Evolutionary conservation across 2,329 filamentous ascomycete species (phyloP).

Genomic region (Apiospora koreana): DNA sequence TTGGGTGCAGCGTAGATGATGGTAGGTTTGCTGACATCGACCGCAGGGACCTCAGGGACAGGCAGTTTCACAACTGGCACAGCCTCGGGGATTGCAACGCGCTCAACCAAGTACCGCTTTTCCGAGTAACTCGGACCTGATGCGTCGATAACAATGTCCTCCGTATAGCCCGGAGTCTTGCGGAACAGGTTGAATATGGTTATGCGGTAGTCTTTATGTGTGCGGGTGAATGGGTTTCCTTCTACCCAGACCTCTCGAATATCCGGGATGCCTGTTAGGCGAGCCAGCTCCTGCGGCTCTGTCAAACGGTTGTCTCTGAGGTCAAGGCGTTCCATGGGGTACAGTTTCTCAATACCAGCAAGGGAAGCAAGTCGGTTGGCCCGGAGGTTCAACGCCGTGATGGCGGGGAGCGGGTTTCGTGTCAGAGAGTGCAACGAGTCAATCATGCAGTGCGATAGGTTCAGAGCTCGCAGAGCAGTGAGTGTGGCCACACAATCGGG

Average conservation of each 20-base stretch:
- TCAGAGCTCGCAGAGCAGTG: constrained; percentile 85
- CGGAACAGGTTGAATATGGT: constrained; percentile 97
- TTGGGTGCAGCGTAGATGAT: constrained; percentile 55
- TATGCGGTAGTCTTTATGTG: constrained; percentile 81
- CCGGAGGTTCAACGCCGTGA: constrained; percentile 88
- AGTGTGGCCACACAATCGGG: constrained; percentile 87
- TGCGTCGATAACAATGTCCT: constrained; percentile 88
- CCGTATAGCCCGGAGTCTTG: constrained; percentile 82
- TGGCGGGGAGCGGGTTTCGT: constrained; percentile 85
- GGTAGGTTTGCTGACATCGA: constrained; percentile 69
- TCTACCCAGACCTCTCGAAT: constrained; percentile 91
- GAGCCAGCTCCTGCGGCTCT: constrained; percentile 89
- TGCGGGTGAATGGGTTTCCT: constrained; percentile 88
- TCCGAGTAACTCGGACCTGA: constrained; percentile 82
- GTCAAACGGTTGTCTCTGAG: constrained; percentile 85
- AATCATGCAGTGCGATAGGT: constrained; percentile 97
- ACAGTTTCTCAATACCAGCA: constrained; percentile 84
- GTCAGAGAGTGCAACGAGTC: constrained; percentile 86
- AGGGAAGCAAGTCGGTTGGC: constrained; percentile 86
- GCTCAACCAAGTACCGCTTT: constrained; percentile 79
- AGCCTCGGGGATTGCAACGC: constrained; percentile 72
- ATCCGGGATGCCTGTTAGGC: constrained; percentile 87
- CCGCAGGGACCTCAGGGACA: constrained; percentile 60
- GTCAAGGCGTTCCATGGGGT: constrained; percentile 87
- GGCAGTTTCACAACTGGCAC: constrained; percentile 77